Evolutionary conservation across 805 yeast species (phyloP).

Genomic region (Metschnikowia borealis): DNA sequence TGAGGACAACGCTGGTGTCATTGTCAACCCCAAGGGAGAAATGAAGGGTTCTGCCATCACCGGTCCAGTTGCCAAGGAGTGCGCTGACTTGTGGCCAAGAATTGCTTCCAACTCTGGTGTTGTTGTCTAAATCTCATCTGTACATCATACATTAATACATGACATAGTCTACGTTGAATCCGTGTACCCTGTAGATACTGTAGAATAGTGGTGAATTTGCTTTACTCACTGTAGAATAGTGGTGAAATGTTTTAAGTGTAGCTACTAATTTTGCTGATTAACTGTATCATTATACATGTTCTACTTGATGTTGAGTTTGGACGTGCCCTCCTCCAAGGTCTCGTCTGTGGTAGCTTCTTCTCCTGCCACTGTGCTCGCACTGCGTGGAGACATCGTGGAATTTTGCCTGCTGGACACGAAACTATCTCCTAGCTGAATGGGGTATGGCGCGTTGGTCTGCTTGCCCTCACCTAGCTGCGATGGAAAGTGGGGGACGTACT

Average conservation of each 20-base stretch:
- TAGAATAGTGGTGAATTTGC: no score
- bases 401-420: conserved; percentile 2
- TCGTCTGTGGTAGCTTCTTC: conserved; percentile 1
- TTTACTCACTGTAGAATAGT: no score
- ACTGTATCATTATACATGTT: background rate
- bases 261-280: background rate
- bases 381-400: background rate
- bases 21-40: conserved; percentile 99
- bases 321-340: conserved; percentile 4
- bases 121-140: conserved; percentile 69
- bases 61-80: conserved; percentile 99
- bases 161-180: conserved; percentile 6
- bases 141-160: conserved; percentile 21
- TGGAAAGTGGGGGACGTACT: conserved; percentile 13
- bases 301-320: conserved; percentile 6
- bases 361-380: background rate
- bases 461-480: conserved; percentile 7
- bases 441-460: conserved; percentile 10
- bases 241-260: no score
- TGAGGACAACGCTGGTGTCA: conserved; percentile 99
- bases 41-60: conserved; percentile 99
- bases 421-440: conserved; percentile 13
- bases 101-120: conserved; percentile 99
- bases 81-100: conserved; percentile 99
- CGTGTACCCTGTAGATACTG: no score